Evolutionary conservation across 805 yeast species (phyloP), one percentile per base, ranked within the genome.

Genomic region (Starmerella roubikii): DNA sequence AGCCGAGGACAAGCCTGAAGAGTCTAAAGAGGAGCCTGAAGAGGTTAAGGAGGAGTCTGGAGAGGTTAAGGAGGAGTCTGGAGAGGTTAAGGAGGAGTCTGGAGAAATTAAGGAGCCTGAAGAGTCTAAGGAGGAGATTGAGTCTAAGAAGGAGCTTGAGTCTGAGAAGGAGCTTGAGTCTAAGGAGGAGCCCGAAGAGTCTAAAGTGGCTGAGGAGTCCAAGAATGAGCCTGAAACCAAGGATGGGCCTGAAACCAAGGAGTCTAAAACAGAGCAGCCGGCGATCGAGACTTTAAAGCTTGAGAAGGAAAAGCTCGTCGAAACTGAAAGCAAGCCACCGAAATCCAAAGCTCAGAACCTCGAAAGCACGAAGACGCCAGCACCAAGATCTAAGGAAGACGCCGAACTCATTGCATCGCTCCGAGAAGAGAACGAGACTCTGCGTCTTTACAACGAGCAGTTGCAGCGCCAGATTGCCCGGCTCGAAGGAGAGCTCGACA

Each of bases 401-500:
- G 40, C 27, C n/a, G 42, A 39, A 24, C 20, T 32, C 19, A 35
- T 31, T 16, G 50, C 41, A 13, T 36, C 55, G 23, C 53, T 62
- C 22, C 55, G 60, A 38, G 48, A 58, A 10, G 62, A 62, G 31
- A 54, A 66, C 13, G 50, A 47, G 4, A 48, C 53, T n/a, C 51
- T 71, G 7, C 50, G 50, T 19, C 45, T 49, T 6, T 53, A 64
- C 37, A 44, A 64, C 19, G 48, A 45, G 21, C 41, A 39, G 13
- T 51, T 69, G 3, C 66, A 66, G 32, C 43, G 52, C 22, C 67
- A 67, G 37, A 44, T 24, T 59, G 55, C 24, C 52, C 50, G 22
- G 49, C 59, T 43, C 46, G 50, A 35, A 41, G 44, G 34, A 39
- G 58, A 32, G 38, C 35, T 37, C 42, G 51, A 37, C 30, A 38